phyloP scores from a whole-genome alignment of 1,284 basidiomycete genomes.

The Paramarasmius palmivorus region DNA sequence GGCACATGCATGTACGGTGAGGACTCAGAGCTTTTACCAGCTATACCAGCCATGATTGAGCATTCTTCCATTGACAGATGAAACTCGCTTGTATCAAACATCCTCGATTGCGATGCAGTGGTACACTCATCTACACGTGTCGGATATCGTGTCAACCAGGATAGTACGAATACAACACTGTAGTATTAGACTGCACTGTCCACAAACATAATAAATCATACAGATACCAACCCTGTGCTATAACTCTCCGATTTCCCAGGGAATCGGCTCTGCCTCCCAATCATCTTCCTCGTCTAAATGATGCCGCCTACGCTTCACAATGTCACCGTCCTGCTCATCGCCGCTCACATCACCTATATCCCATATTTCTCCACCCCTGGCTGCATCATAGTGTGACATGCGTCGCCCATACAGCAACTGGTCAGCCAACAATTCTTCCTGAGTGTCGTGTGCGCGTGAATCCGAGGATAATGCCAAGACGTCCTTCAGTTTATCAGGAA shows the following conservation, averaged over 20 bases:
- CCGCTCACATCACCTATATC: slow-evolving; percentile 65
- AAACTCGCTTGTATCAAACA: no score
- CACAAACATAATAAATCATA: slow-evolving; percentile 23
- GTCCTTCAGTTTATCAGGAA: slow-evolving; percentile 65
- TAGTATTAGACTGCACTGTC: slow-evolving; percentile 38
- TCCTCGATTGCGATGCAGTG: neutral
- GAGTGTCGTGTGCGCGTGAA: slow-evolving; percentile 35
- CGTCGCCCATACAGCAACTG: slow-evolving; percentile 60
- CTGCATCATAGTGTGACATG: slow-evolving; percentile 55
- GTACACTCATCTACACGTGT: neutral
- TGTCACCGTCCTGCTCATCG: slow-evolving; percentile 35
- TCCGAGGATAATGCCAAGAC: slow-evolving; percentile 60
- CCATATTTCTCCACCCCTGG: slow-evolving; percentile 73
- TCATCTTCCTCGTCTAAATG: slow-evolving; percentile 63
- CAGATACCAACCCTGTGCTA: slow-evolving; percentile 31
- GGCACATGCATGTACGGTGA: no score
- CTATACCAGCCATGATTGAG: no score
- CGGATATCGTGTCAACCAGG: neutral
- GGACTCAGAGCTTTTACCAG: no score
- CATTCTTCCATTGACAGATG: no score
- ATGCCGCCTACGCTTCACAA: slow-evolving; percentile 12
- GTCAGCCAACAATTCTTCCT: slow-evolving; percentile 57
- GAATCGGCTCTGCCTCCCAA: slow-evolving; percentile 79
- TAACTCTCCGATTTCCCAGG: slow-evolving; percentile 76
- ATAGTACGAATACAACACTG: neutral